phyloP scores from a whole-genome alignment of 2,329 filamentous ascomycete species.

The Periconia digitata region DNA sequence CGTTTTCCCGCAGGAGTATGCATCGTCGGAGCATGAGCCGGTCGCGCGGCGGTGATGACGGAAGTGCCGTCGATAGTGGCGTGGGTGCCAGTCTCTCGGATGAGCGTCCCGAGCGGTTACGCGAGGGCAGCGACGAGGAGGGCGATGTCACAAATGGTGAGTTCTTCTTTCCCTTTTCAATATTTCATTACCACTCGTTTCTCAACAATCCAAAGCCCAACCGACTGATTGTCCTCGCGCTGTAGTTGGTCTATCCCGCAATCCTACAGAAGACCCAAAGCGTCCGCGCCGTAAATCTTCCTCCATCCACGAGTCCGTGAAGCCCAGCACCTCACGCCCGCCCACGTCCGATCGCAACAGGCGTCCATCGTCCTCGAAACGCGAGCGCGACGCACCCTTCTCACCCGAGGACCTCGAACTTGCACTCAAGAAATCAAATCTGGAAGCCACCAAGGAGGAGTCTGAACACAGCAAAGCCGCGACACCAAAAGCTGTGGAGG shows the following conservation, averaged over 20 bases:
- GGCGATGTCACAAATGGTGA: constrained; percentile 49
- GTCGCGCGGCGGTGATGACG: constrained; percentile 40
- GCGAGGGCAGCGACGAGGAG: constrained; percentile 50
- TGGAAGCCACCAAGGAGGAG: constrained; percentile 34
- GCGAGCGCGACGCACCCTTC: constrained; percentile 44
- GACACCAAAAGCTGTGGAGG: constrained; percentile 11
- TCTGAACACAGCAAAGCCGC: constrained; percentile 25
- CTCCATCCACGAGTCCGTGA: constrained; percentile 14
- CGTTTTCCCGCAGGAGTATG: constrained; percentile 18
- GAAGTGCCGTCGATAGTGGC: constrained; percentile 40
- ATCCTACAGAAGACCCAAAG: constrained; percentile 34
- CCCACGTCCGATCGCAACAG: constrained; percentile 29
- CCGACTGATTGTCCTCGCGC: constrained; percentile 16
- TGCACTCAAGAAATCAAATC: constrained; percentile 46
- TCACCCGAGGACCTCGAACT: constrained; percentile 49
- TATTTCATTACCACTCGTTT: neutral
- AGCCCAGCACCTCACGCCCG: constrained; percentile 21
- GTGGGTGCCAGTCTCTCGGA: constrained; percentile 37
- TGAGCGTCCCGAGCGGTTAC: constrained; percentile 37
- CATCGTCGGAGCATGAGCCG: constrained; percentile 39
- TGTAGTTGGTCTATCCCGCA: constrained; percentile 38
- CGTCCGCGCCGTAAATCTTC: constrained; percentile 30
- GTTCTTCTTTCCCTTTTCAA: constrained; percentile 14
- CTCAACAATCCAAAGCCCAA: constrained; percentile 3
- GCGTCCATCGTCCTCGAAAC: constrained; percentile 25